Evolutionary conservation across 257 asterid genomes (phyloP).

Genomic region (Lycium barbarum): DNA sequence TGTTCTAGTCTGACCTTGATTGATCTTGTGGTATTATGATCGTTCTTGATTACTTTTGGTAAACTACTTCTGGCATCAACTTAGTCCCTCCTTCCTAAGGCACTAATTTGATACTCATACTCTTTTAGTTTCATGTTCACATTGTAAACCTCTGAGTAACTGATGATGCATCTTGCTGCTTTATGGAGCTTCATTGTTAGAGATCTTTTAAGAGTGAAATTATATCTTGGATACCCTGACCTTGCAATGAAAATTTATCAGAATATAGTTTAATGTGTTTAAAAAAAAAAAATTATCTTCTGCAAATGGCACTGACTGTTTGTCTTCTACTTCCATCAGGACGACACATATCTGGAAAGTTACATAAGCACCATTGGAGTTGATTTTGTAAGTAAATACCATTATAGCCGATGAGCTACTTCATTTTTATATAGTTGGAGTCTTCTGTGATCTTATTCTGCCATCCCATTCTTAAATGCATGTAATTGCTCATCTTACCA

Average conservation of each 20-base stretch:
- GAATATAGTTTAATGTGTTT: conserved; percentile 4
- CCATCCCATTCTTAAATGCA: conserved; percentile 4
- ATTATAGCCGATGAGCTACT: not conserved
- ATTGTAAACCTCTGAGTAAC: not conserved
- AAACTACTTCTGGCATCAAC: not conserved
- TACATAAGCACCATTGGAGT: conserved; percentile 74
- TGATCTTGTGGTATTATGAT: not conserved
- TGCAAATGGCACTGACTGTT: conserved; percentile 26
- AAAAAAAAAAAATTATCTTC: not conserved
- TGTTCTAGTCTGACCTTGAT: not conserved
- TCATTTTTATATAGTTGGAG: not conserved
- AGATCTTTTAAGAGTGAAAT: not conserved
- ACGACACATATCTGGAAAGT: conserved; percentile 68
- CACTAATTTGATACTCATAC: not conserved
- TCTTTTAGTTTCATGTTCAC: not conserved
- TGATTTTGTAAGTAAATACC: conserved; percentile 55
- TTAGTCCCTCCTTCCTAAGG: not conserved
- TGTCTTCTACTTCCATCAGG: conserved; percentile 45
- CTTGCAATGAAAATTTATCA: not conserved
- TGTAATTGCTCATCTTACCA: not conserved
- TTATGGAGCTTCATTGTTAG: not conserved
- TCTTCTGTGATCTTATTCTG: conserved; percentile 9
- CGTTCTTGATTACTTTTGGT: conserved; percentile 3
- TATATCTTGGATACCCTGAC: conserved; percentile 1
- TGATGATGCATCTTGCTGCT: not conserved